Conservation (phyloP, 2,329 filamentous ascomycete genomes). For the Cordyceps cicadae region DNA sequence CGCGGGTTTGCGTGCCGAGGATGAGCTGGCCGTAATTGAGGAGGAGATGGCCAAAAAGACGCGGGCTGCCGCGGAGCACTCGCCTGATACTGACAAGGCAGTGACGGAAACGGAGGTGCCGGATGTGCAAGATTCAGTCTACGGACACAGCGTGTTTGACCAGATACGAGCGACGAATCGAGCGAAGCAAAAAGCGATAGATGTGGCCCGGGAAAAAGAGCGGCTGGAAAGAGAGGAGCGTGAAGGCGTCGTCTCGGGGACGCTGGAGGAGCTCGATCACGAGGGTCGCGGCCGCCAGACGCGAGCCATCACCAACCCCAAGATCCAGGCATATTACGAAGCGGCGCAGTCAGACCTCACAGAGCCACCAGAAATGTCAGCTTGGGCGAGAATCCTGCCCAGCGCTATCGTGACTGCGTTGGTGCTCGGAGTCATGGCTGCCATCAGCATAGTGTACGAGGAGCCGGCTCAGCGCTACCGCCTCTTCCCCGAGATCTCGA, state of each 20-base stretch:
- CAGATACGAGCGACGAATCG: slow-evolving; percentile 46
- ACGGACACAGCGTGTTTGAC: slow-evolving; percentile 50
- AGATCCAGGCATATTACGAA: slow-evolving; percentile 31
- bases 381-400: slow-evolving; percentile 47
- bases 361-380: slow-evolving; percentile 21
- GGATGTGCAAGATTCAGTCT: slow-evolving; percentile 39
- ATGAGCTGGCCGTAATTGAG: slow-evolving; percentile 50
- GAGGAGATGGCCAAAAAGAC: slow-evolving; percentile 22
- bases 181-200: slow-evolving; percentile 28
- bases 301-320: slow-evolving; percentile 31
- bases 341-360: slow-evolving; percentile 42
- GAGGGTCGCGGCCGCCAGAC: slow-evolving; percentile 24
- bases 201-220: slow-evolving; percentile 5
- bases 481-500: slow-evolving; percentile 52
- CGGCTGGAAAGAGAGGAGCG: slow-evolving; percentile 29
- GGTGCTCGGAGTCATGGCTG: slow-evolving; percentile 34
- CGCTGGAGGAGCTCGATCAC: slow-evolving; percentile 28
- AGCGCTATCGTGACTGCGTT: slow-evolving; percentile 35
- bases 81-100: slow-evolving; percentile 18
- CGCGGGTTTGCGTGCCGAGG: slow-evolving; percentile 53
- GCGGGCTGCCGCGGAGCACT: slow-evolving; percentile 15
- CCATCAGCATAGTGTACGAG: slow-evolving; percentile 42
- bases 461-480: slow-evolving; percentile 44
- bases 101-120: slow-evolving; percentile 15
- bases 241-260: slow-evolving; percentile 28